phyloP scores from a whole-genome alignment of 148 eudicot genomes.

The Polygonum aviculare region DNA sequence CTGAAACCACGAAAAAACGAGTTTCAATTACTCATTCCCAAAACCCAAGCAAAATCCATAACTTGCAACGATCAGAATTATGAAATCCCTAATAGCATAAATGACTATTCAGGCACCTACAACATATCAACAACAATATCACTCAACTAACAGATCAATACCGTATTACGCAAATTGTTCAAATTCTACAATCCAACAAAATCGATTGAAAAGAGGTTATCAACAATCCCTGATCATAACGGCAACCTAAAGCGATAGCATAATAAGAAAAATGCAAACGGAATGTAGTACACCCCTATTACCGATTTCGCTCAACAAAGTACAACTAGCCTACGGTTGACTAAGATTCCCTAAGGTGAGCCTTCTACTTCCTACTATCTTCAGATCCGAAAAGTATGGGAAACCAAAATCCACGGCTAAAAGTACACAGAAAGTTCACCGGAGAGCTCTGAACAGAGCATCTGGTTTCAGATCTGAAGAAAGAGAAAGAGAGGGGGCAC shows the following conservation, averaged over 20 bases:
- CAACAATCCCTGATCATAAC: neutral
- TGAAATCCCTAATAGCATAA: neutral
- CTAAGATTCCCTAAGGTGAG: neutral
- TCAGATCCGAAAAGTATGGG: neutral
- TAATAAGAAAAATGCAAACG: neutral
- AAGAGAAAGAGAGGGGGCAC: neutral
- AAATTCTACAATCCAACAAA: constrained; percentile 4
- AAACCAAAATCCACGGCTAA: neutral
- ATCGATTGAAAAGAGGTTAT: neutral
- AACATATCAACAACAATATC: neutral
- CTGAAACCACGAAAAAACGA: neutral
- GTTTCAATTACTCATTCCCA: neutral
- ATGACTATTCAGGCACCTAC: neutral
- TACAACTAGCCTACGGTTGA: neutral
- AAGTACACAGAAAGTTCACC: neutral
- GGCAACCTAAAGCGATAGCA: neutral
- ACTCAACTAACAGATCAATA: neutral
- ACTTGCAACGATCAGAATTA: neutral
- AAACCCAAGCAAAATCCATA: neutral
- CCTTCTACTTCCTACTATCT: neutral
- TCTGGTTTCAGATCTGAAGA: neutral
- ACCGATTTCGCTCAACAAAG: neutral
- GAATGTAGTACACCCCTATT: neutral
- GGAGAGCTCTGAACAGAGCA: neutral
- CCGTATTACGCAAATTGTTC: neutral